A percentile compares a stretch with the other conserved stretches of the same genome.
Evolutionary conservation across 768 basidiomycete species (phyloP).

Genomic region (Podaxis carcinomalis): DNA sequence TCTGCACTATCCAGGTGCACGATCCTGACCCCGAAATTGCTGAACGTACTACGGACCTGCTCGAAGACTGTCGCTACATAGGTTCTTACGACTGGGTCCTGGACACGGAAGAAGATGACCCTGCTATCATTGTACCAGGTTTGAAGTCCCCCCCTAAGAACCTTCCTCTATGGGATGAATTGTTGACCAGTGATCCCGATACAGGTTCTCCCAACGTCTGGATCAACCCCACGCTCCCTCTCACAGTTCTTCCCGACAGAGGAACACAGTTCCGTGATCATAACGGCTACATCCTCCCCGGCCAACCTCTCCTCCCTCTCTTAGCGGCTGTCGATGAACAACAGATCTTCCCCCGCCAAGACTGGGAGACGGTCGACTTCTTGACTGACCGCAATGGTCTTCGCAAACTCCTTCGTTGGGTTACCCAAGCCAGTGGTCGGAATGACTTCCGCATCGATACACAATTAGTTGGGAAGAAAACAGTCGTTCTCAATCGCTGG

Average conservation of each 20-base stretch:
- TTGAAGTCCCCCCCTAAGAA: not conserved
- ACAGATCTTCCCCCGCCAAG: slow-evolving; percentile 24
- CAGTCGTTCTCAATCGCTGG: slow-evolving; percentile 62
- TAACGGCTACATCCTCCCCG: slow-evolving; percentile 41
- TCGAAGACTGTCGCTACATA: slow-evolving; percentile 34
- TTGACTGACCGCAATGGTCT: slow-evolving; percentile 65
- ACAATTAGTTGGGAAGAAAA: slow-evolving; percentile 53
- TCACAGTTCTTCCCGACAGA: slow-evolving; percentile 47
- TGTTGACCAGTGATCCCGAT: not conserved
- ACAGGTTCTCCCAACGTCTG: slow-evolving; percentile 61
- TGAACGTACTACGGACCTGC: not conserved
- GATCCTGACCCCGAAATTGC: not conserved
- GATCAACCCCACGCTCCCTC: slow-evolving; percentile 44
- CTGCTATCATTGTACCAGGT: slow-evolving; percentile 53
- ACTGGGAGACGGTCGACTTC: slow-evolving; percentile 40
- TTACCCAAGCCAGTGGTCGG: slow-evolving; percentile 26
- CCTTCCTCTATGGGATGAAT: not conserved
- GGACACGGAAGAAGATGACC: slow-evolving; percentile 22
- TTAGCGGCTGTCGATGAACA: slow-evolving; percentile 51
- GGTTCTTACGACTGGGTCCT: slow-evolving; percentile 56
- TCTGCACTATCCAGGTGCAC: not conserved
- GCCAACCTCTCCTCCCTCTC: slow-evolving; percentile 43
- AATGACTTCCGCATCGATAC: slow-evolving; percentile 65
- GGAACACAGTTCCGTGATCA: slow-evolving; percentile 52
- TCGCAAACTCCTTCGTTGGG: slow-evolving; percentile 59